A percentile compares a stretch with the other conserved stretches of the same genome.
Evolutionary conservation across 768 basidiomycete species (phyloP).

Genomic region (Pisolithus marmoratus): DNA sequence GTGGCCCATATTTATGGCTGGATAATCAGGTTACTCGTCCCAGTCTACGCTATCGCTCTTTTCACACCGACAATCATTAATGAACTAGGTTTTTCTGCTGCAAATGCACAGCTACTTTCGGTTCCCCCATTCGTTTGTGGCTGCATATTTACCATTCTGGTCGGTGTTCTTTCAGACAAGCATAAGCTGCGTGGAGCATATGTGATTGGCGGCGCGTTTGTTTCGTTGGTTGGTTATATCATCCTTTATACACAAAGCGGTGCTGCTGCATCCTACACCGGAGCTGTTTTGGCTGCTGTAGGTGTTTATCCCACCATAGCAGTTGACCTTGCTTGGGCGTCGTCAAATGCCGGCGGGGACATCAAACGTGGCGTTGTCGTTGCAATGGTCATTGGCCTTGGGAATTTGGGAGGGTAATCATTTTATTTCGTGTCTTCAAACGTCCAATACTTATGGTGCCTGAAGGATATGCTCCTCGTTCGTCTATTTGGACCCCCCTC

Average conservation of each 20-base stretch:
- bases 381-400: conserved; percentile 49
- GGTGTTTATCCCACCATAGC: conserved; percentile 50
- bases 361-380: conserved; percentile 45
- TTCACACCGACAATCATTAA: conserved; percentile 49
- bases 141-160: conserved; percentile 37
- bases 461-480: conserved; percentile 38
- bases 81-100: conserved; percentile 45
- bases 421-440: conserved; percentile 10
- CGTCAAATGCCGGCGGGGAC: conserved; percentile 52
- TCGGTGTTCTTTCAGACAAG: conserved; percentile 40
- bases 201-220: conserved; percentile 35
- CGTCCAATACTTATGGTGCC: conserved; percentile 3
- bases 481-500: conserved; percentile 34
- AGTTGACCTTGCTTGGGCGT: conserved; percentile 48
- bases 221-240: conserved; percentile 48
- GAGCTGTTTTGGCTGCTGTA: conserved; percentile 43
- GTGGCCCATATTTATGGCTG: not conserved
- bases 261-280: conserved; percentile 34
- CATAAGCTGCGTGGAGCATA: conserved; percentile 43
- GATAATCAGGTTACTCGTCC: conserved; percentile 34
- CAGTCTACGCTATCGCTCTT: conserved; percentile 44
- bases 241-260: conserved; percentile 34
- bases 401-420: conserved; percentile 48
- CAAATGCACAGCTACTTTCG: conserved; percentile 44
- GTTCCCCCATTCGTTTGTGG: conserved; percentile 46